Evolutionary conservation across 768 basidiomycete genomes (phyloP).

Genomic region (Lactifluus volemus): DNA sequence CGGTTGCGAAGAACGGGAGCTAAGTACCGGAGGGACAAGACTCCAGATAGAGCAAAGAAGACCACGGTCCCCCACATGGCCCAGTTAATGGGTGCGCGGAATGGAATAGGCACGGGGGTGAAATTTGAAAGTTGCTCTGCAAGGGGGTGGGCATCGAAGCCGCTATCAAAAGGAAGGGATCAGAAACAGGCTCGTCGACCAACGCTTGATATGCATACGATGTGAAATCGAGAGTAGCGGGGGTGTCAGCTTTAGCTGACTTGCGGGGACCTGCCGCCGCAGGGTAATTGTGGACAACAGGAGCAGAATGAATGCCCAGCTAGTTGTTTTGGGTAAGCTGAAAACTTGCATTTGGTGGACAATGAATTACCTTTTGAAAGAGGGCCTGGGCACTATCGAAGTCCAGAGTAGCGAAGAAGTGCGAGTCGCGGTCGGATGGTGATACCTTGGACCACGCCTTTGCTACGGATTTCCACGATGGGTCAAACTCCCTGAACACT

Average conservation of each 20-base stretch:
- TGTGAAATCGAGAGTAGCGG: conserved; percentile 70
- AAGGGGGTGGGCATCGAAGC: conserved; percentile 72
- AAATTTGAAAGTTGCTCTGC: conserved; percentile 65
- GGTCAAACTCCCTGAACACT: conserved; percentile 68
- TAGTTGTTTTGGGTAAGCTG: conserved; percentile 26
- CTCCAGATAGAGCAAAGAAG: conserved; percentile 38
- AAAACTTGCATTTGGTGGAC: not conserved
- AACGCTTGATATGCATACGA: conserved; percentile 37
- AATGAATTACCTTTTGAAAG: conserved; percentile 62
- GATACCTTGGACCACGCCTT: conserved; percentile 70
- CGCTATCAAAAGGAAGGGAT: conserved; percentile 38
- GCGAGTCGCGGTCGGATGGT: conserved; percentile 54
- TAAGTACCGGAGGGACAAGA: conserved; percentile 50
- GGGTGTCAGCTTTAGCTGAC: conserved; percentile 42
- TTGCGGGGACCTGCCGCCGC: conserved; percentile 62
- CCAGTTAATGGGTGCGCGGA: conserved; percentile 72
- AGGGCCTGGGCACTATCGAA: conserved; percentile 68
- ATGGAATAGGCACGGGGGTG: conserved; percentile 77
- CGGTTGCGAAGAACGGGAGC: conserved; percentile 57
- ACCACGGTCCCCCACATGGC: conserved; percentile 41
- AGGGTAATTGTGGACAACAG: conserved; percentile 70
- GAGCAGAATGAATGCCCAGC: conserved; percentile 80
- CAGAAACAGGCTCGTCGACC: not conserved
- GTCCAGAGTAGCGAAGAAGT: conserved; percentile 91
- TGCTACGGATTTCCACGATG: conserved; percentile 72